Evolutionary conservation across 1,139 yeast species (phyloP).

Genomic region (Saccharomyces uvarum): DNA sequence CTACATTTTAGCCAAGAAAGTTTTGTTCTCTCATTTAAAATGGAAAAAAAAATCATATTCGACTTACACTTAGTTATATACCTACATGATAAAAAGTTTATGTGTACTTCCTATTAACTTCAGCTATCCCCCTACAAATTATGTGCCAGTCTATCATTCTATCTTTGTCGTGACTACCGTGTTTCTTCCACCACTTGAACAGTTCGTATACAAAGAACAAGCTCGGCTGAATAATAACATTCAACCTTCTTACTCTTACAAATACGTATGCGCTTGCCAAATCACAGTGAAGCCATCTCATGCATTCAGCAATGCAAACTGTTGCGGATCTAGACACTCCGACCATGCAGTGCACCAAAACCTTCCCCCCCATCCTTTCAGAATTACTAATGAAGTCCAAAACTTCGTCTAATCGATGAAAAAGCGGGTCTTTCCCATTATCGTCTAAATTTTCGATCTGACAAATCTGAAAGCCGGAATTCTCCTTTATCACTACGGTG

Average conservation of each 20-base stretch:
- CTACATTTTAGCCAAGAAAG: too few relatives aligned
- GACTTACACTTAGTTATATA: not conserved
- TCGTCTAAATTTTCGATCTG: slow-evolving; percentile 40
- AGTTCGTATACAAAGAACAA: slow-evolving; percentile 78
- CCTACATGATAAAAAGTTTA: slow-evolving; percentile 4
- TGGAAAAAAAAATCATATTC: not conserved
- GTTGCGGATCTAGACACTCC: slow-evolving; percentile 91
- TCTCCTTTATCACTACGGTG: slow-evolving; percentile 21
- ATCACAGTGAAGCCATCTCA: slow-evolving; percentile 60
- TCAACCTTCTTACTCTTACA: slow-evolving; percentile 76
- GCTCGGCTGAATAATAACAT: slow-evolving; percentile 87
- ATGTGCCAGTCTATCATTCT: slow-evolving; percentile 68
- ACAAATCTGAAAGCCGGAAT: slow-evolving; percentile 32
- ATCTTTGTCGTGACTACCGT: slow-evolving; percentile 42
- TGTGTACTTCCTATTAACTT: slow-evolving; percentile 48
- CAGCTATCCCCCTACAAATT: slow-evolving; percentile 77
- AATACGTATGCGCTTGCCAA: slow-evolving; percentile 68
- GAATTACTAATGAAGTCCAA: slow-evolving; percentile 40
- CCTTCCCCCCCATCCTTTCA: slow-evolving; percentile 37
- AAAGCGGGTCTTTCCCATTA: slow-evolving; percentile 45
- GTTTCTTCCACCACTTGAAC: slow-evolving; percentile 63
- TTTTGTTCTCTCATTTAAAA: not conserved
- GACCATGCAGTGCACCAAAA: slow-evolving; percentile 80
- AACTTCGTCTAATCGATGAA: slow-evolving; percentile 37
- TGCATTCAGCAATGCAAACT: slow-evolving; percentile 82